Percentiles rank a stretch among this genome's conserved stretches.
These are phyloP conservation scores for Purshia tridentata DNA, from an alignment of 306 rosid species.

Conservation along the genomic window DNA sequence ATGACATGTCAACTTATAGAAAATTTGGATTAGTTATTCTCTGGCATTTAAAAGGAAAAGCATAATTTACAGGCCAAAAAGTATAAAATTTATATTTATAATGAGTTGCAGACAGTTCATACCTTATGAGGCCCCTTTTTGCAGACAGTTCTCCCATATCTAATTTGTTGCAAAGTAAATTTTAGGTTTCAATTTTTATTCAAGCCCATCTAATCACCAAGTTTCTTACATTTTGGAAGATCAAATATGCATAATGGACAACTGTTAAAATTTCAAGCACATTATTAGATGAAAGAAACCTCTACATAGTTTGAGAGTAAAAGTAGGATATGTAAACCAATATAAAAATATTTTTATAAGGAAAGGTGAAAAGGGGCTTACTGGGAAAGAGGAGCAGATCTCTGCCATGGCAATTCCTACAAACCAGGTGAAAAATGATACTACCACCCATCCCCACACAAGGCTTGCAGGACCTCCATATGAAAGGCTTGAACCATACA, in stretches of 20 bases:
- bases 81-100: neutral
- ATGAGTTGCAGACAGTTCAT: neutral
- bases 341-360: neutral
- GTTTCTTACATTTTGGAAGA: neutral
- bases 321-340: neutral
- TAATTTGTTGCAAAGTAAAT: neutral
- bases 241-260: neutral
- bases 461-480: slow-evolving; percentile 89
- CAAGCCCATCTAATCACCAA: neutral
- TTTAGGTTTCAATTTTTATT: neutral
- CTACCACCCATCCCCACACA: slow-evolving; percentile 90
- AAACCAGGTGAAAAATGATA: slow-evolving; percentile 84
- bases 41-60: neutral
- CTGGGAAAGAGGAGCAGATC: slow-evolving; percentile 93
- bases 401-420: slow-evolving; percentile 91
- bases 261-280: neutral
- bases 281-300: neutral
- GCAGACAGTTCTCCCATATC: no score
- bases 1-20: no score
- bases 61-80: neutral
- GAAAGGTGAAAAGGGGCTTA: slow-evolving; percentile 29
- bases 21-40: no score
- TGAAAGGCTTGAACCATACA: slow-evolving; percentile 74
- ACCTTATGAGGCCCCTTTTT: no score
- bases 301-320: neutral